Evolutionary conservation across 2,329 filamentous ascomycete species (phyloP).

Genomic region (Corynespora cassiicola): DNA sequence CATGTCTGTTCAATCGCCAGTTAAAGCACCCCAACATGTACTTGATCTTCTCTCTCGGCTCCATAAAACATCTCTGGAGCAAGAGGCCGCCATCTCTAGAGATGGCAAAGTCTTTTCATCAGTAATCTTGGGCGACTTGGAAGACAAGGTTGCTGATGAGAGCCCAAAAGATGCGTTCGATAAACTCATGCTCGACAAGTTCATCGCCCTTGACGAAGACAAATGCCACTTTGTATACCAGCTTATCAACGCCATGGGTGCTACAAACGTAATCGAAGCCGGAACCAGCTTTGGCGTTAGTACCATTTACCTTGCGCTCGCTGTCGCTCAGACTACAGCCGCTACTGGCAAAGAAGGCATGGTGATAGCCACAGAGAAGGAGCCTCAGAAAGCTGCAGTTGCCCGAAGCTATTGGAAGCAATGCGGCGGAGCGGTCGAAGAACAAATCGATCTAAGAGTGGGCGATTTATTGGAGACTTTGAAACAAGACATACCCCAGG

Average conservation of each 20-base stretch:
- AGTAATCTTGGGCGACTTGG: slow-evolving; percentile 4
- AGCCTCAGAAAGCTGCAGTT: slow-evolving; percentile 58
- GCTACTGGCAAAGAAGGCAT: slow-evolving; percentile 40
- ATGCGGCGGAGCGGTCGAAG: slow-evolving; percentile 56
- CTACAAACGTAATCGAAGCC: slow-evolving; percentile 63
- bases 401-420: slow-evolving; percentile 61
- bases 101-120: slow-evolving; percentile 7
- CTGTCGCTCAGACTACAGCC: slow-evolving; percentile 57
- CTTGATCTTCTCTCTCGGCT: slow-evolving; percentile 7
- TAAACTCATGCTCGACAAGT: slow-evolving; percentile 54
- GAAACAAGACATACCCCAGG: slow-evolving; percentile 53
- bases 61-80: slow-evolving; percentile 9
- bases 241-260: slow-evolving; percentile 56
- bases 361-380: slow-evolving; percentile 68
- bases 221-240: slow-evolving; percentile 66
- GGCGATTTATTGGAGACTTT: slow-evolving; percentile 65
- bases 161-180: slow-evolving; percentile 10
- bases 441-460: slow-evolving; percentile 62
- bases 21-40: slow-evolving; percentile 6
- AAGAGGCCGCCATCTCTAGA: slow-evolving; percentile 10
- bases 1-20: background rate
- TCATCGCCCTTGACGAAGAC: slow-evolving; percentile 65
- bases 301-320: slow-evolving; percentile 68
- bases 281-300: slow-evolving; percentile 68
- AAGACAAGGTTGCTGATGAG: slow-evolving; percentile 1